Evolutionary conservation across 179 eudicot genomes (phyloP), one percentile per base, ranked within the genome.

Genomic region (Pouteria campechiana): DNA sequence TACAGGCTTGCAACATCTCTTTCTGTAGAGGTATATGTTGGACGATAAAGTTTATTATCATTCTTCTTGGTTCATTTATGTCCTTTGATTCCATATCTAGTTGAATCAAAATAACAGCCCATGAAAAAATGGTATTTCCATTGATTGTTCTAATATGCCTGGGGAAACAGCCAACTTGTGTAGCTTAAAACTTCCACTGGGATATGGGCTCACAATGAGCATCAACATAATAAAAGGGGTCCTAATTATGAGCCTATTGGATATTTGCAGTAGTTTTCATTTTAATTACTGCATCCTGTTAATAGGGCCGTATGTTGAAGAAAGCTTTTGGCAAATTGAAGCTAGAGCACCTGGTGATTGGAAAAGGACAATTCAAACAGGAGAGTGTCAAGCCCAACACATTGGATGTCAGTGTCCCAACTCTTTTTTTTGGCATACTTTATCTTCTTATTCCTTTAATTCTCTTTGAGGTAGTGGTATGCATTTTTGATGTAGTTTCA

Each of bases 271-370:
- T n/a, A n/a, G n/a, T n/a, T n/a, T n/a, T n/a, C n/a, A n/a, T n/a
- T n/a, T n/a, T n/a, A n/a, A n/a, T n/a, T n/a, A n/a, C n/a, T n/a
- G n/a, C n/a, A n/a, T n/a, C n/a, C n/a, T 64, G 14, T n/a, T 62
- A 25, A 44, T 65, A 86, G 96, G 96, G 89, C 13, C 87, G 96
- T 28, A 88, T 92, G 37, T 73, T 92, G 64, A 92, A 88, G 68
- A 80, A 93, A 68, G 99, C 99, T 48, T 92, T 75, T 45, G 80
- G 94, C 59, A 87, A 92, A 69, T 67, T 88, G 64, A 92, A 57
- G 83, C 96, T 92, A 21, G 99, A 92, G 55, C 99, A 88, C 64
- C 89, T 92, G 43, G 99, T 92, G 53, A 92, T 92, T 55, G 99
- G 79, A 17, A 83, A 80, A 56, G 99, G 99, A 30, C 89, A 88